A percentile compares a stretch with the other conserved stretches of the same genome.
Conservation (phyloP, 2,329 filamentous ascomycete species). For the Apiospora malaysiana region DNA sequence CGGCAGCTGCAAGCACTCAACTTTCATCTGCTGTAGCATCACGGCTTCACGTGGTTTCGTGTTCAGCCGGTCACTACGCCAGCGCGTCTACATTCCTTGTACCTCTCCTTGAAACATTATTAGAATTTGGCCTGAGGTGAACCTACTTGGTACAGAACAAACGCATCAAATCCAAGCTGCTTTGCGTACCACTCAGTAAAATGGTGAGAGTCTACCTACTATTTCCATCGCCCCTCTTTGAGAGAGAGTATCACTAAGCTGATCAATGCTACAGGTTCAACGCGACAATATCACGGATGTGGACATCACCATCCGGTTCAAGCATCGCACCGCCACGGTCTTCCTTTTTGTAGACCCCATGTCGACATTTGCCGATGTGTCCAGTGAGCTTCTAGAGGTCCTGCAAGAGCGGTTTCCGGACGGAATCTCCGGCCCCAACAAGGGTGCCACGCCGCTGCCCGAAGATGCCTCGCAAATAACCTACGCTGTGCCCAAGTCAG, state of each 20-base stretch:
- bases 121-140: neutral
- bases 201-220: neutral
- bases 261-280: slow-evolving; percentile 11
- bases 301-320: slow-evolving; percentile 63
- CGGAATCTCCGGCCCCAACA: slow-evolving; percentile 51
- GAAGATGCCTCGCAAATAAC: slow-evolving; percentile 48
- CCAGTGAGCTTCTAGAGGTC: slow-evolving; percentile 61
- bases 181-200: neutral
- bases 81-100: slow-evolving; percentile 11
- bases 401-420: slow-evolving; percentile 62
- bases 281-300: slow-evolving; percentile 9
- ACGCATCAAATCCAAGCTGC: neutral
- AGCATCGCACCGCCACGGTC: slow-evolving; percentile 73
- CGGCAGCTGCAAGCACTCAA: slow-evolving; percentile 9
- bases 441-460: slow-evolving; percentile 45
- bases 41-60: slow-evolving; percentile 25
- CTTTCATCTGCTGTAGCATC: neutral
- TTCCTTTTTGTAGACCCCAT: slow-evolving; percentile 69
- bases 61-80: neutral
- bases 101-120: neutral
- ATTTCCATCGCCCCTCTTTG: neutral
- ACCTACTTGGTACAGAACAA: neutral
- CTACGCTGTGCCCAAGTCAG: slow-evolving; percentile 53
- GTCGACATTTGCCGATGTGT: slow-evolving; percentile 62
- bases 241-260: neutral